phyloP scores from a whole-genome alignment of 2,329 filamentous ascomycete species.

The Monilinia laxa region DNA sequence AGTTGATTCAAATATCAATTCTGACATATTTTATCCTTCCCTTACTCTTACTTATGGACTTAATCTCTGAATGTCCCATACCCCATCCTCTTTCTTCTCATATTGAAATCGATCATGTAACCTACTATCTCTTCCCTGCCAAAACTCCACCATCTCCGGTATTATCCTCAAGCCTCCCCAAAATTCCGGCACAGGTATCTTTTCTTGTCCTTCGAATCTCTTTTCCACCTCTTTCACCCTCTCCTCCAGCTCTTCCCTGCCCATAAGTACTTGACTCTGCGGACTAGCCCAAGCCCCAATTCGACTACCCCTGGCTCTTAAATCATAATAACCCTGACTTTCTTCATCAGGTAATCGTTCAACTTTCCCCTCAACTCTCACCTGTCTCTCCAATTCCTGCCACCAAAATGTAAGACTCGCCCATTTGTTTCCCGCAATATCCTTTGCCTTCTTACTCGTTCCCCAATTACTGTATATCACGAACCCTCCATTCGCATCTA shows the following conservation, averaged over 20 bases:
- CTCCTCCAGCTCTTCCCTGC: slow-evolving; percentile 69
- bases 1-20: neutral
- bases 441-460: slow-evolving; percentile 66
- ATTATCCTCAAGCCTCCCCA: slow-evolving; percentile 90
- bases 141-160: slow-evolving; percentile 89
- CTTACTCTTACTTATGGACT: slow-evolving; percentile 55
- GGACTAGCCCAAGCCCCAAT: slow-evolving; percentile 92
- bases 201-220: slow-evolving; percentile 70
- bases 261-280: slow-evolving; percentile 77
- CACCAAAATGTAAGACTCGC: slow-evolving; percentile 90
- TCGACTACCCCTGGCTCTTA: slow-evolving; percentile 72
- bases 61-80: slow-evolving; percentile 70
- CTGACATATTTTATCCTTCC: neutral
- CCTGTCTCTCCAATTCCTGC: slow-evolving; percentile 81
- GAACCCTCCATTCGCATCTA: slow-evolving; percentile 71
- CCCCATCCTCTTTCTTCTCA: slow-evolving; percentile 55
- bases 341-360: slow-evolving; percentile 68
- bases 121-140: slow-evolving; percentile 86
- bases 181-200: slow-evolving; percentile 88
- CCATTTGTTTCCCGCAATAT: slow-evolving; percentile 71
- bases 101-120: slow-evolving; percentile 95
- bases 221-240: slow-evolving; percentile 76
- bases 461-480: slow-evolving; percentile 94
- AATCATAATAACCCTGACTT: slow-evolving; percentile 67
- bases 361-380: slow-evolving; percentile 78